Evolutionary conservation across 83 land plant genomes (phyloP).

Genomic region (Thuja plicata): DNA sequence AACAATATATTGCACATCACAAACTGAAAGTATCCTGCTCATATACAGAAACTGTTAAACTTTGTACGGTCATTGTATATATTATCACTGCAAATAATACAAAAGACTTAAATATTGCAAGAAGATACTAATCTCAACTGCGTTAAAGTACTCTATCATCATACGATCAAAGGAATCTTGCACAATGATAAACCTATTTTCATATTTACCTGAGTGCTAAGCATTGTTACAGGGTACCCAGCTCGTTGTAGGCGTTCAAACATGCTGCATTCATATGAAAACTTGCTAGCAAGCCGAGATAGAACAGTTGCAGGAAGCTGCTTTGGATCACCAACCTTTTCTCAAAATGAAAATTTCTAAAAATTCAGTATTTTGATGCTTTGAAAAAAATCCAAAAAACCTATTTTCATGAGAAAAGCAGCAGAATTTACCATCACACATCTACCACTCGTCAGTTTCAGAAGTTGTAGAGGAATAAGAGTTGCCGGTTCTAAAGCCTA

Average conservation of each 20-base stretch:
- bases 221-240: constrained; percentile 84
- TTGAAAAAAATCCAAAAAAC: neutral
- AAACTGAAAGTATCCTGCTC: neutral
- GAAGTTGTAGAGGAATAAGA: constrained; percentile 91
- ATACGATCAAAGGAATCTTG: neutral
- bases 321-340: constrained; percentile 98
- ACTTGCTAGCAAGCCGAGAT: constrained; percentile 79
- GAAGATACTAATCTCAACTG: neutral
- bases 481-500: constrained; percentile 99
- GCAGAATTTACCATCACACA: constrained; percentile 78
- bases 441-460: constrained; percentile 66
- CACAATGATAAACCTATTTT: neutral
- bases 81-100: neutral
- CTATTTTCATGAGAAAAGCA: neutral
- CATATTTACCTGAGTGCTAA: constrained; percentile 69
- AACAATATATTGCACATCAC: neutral
- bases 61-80: too few relatives aligned
- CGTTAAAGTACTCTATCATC: neutral
- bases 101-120: too few relatives aligned
- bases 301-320: constrained; percentile 98
- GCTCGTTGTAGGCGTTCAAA: constrained; percentile 92
- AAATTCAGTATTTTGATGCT: neutral
- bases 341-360: constrained; percentile 9
- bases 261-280: constrained; percentile 90
- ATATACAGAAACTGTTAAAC: neutral